A percentile compares a stretch with the other conserved stretches of the same genome.
Evolutionary conservation across 495 filamentous ascomycete genomes (phyloP).

Genomic region (Hypoxylon subgilvum): DNA sequence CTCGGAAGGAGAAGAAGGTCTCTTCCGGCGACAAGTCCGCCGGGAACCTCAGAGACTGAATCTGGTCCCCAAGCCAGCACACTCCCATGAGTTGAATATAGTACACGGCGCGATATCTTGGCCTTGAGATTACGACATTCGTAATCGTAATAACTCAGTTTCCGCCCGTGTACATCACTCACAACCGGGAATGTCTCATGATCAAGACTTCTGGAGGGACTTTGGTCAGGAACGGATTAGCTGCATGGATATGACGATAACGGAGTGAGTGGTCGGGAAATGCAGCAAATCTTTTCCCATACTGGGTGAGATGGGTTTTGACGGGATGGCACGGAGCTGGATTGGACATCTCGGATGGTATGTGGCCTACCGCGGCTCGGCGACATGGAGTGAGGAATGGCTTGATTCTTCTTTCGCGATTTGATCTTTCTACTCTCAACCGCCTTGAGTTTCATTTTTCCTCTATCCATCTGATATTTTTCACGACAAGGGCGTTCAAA

Average conservation of each 20-base stretch:
- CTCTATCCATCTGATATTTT: background rate
- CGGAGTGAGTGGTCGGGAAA: conserved; percentile 23
- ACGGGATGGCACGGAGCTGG: conserved; percentile 9
- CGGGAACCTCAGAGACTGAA: conserved; percentile 37
- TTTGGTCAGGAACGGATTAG: background rate
- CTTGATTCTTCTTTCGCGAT: conserved; percentile 12
- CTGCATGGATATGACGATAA: conserved; percentile 37
- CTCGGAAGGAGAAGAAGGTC: conserved; percentile 79
- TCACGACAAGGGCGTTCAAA: conserved; percentile 14
- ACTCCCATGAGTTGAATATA: background rate
- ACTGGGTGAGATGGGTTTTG: conserved; percentile 34
- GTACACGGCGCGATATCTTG: too few species aligned
- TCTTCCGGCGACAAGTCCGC: conserved; percentile 56
- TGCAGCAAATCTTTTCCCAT: conserved; percentile 37
- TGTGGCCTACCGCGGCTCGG: conserved; percentile 9
- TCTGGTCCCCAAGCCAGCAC: background rate
- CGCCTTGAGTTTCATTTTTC: conserved; percentile 17
- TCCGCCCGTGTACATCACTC: background rate
- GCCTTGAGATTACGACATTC: too few species aligned
- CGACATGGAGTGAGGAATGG: conserved; percentile 15
- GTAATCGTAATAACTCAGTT: too few species aligned
- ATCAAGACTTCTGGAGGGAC: background rate
- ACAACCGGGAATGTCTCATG: conserved; percentile 8
- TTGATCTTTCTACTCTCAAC: conserved; percentile 21
- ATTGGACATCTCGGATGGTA: conserved; percentile 29